Conservation (phyloP, 148 eudicot species). For the Heliamphora exappendiculata region DNA sequence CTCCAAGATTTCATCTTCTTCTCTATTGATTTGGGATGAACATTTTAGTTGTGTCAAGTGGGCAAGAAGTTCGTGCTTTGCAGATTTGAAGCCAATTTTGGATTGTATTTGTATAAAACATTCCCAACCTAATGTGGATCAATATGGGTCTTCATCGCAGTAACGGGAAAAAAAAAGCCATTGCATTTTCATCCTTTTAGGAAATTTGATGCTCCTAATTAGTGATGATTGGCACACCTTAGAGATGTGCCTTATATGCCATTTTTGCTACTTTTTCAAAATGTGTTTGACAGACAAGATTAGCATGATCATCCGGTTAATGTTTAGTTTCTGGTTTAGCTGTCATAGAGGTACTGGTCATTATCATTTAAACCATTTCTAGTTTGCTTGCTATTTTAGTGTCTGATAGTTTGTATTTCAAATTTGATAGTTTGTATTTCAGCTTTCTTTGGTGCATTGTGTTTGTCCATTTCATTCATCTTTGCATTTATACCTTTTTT, state of each 20-base stretch:
- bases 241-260: neutral
- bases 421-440: neutral
- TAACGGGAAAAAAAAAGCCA: neutral
- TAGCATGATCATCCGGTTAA: neutral
- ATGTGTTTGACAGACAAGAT: neutral
- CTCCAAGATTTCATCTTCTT: neutral
- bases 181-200: neutral
- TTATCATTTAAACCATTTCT: neutral
- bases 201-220: neutral
- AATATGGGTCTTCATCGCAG: neutral
- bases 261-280: neutral
- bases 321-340: neutral
- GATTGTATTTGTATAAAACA: neutral
- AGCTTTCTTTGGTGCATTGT: neutral
- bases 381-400: neutral
- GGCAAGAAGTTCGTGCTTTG: neutral
- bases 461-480: neutral
- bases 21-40: neutral
- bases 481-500: neutral
- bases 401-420: neutral
- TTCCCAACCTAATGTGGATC: neutral
- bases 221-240: neutral
- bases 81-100: slow-evolving; percentile 5
- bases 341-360: neutral
- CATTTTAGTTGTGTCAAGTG: neutral